These are phyloP conservation scores for Knoxia roxburghii DNA, from an alignment of 257 asterid genomes.

Conservation along the genomic window DNA sequence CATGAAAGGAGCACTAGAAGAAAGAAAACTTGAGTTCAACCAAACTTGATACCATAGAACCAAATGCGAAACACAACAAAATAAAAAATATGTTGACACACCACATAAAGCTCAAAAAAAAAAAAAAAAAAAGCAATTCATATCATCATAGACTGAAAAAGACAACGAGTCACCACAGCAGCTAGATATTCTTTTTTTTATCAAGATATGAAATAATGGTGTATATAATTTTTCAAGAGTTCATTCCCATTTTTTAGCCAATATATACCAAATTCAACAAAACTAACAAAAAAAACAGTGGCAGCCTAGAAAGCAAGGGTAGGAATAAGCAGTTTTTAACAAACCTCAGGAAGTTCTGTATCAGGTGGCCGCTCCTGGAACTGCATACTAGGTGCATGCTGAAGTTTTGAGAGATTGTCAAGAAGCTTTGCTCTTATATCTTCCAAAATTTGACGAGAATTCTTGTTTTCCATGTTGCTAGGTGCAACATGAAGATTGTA, in stretches of 20 bases:
- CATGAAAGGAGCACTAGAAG: background rate
- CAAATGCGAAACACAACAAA: background rate
- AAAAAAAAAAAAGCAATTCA: background rate
- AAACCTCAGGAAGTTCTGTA: slow-evolving; percentile 48
- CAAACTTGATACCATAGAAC: background rate
- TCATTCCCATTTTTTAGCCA: background rate
- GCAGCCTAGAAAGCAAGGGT: background rate
- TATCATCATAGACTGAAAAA: background rate
- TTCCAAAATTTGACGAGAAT: slow-evolving; percentile 39
- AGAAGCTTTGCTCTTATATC: slow-evolving; percentile 42
- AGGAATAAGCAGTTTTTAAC: slow-evolving; percentile 3
- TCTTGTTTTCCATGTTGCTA: slow-evolving; percentile 56
- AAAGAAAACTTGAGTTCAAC: background rate
- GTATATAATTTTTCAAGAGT: no score
- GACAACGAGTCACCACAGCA: background rate
- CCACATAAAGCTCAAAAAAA: background rate
- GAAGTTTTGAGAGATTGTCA: slow-evolving; percentile 46
- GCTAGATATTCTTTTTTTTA: background rate
- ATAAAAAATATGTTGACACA: background rate
- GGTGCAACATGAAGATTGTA: slow-evolving; percentile 46
- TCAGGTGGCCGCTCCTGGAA: slow-evolving; percentile 57
- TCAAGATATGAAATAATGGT: background rate
- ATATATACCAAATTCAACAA: background rate
- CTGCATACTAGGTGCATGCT: slow-evolving; percentile 57
- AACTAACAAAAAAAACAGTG: background rate